These are phyloP conservation scores for Penicillium odoratum DNA, from an alignment of 495 filamentous ascomycete genomes.

Conservation along the genomic window DNA sequence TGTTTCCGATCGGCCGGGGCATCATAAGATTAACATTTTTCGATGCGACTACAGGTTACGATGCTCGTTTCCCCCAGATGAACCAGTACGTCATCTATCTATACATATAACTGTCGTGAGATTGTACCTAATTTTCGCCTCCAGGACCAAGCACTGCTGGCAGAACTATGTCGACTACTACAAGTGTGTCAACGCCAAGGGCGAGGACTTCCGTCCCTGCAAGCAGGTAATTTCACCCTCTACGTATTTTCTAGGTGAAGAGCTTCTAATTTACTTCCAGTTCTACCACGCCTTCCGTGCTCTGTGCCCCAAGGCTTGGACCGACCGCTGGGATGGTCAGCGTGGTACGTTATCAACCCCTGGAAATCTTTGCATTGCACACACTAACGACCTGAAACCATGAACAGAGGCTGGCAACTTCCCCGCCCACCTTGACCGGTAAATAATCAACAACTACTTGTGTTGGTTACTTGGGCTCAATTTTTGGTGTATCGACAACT, in stretches of 20 bases:
- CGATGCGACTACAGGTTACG: slow-evolving; percentile 69
- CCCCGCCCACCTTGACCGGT: slow-evolving; percentile 58
- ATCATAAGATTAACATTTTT: slow-evolving; percentile 35
- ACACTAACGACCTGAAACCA: slow-evolving; percentile 16
- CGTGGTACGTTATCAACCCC: slow-evolving; percentile 66
- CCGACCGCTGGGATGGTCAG: slow-evolving; percentile 94
- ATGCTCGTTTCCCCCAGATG: slow-evolving; percentile 97
- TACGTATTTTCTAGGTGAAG: background rate
- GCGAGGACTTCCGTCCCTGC: slow-evolving; percentile 98
- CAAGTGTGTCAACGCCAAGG: slow-evolving; percentile 98
- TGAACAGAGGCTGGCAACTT: slow-evolving; percentile 84
- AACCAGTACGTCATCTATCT: slow-evolving; percentile 67
- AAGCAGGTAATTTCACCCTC: slow-evolving; percentile 66
- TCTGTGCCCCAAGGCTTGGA: slow-evolving; percentile 95
- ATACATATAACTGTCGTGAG: background rate
- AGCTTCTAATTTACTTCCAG: slow-evolving; percentile 43
- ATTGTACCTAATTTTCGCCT: slow-evolving; percentile 12
- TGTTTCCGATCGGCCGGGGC: slow-evolving; percentile 18
- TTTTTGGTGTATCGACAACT: slow-evolving; percentile 42
- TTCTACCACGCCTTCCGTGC: slow-evolving; percentile 95
- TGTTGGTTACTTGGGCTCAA: slow-evolving; percentile 26
- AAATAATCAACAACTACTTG: slow-evolving; percentile 25
- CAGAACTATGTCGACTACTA: slow-evolving; percentile 99
- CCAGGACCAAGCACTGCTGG: slow-evolving; percentile 85
- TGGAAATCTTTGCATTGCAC: slow-evolving; percentile 5